Base-by-base conservation (phyloP, 2,329 filamentous ascomycete genomes). In the Aspergillus sp. region DNA sequence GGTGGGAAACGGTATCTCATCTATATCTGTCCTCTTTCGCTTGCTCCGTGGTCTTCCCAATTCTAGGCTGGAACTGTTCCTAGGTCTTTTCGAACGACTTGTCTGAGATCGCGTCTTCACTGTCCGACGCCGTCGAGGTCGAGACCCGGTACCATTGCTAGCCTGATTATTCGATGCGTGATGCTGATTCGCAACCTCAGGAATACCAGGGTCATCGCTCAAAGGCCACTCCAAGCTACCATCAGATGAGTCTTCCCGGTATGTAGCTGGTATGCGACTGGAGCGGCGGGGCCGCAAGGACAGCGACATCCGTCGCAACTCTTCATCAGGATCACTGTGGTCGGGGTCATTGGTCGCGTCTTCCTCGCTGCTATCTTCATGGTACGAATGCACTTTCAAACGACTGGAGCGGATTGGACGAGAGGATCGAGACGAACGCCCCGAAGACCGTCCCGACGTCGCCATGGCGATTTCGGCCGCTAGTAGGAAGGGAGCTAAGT, bases 351-450 rank as follows among this genome's bases (percentile, higher is more conserved):
- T 47, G 29, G 52, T 48, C 10, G 53, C 59, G 9, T 63, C 58
- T 10, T 65, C 62, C 3, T 63, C 64, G 8, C 58, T 56, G 43
- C 58, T 64, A 12, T 65, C 61, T 52, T 70, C 67, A 34, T 66
- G 59, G 44, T 71, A 71, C 29, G 65, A 63, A 38, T 59, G 50
- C 29, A 70, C 61, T 44, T 56, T 58, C 6, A 57, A 63, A 46
- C 67, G 65, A 52, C 53, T 66, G 29, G 59, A 58, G 29, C 67
- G 66, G 35, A 66, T 47, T 12, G 67, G 67, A 8, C 64, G 62
- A 43, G 63, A 58, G 43, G 54, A 56, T 34, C 49, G 54, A 12
- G 50, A 48, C 4, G 55, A 42, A 32, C 50, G 32, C 5, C 26
- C 9, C 4, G 33, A 44, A 27, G 19, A 43, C 32, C 49, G 32